Evolutionary conservation across 305 asterid genomes (phyloP).

Genomic region (Fraxinus sp.): DNA sequence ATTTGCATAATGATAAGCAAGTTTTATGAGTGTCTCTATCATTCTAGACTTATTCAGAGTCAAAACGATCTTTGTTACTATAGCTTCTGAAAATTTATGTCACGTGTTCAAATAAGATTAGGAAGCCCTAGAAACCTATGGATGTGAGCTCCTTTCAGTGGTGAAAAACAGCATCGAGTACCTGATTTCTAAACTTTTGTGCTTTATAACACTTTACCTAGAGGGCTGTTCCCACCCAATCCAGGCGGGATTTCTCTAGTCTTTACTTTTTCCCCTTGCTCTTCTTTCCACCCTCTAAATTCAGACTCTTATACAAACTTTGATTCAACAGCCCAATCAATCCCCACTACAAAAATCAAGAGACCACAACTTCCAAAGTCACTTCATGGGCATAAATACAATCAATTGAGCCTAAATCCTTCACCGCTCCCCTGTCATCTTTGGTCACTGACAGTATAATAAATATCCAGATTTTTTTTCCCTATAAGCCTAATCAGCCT

Average conservation of each 20-base stretch:
- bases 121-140: not conserved
- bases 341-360: not conserved
- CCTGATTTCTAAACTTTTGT: conserved; percentile 3
- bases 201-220: conserved; percentile 8
- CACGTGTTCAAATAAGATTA: not conserved
- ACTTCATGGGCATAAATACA: conserved; percentile 2
- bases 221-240: not conserved
- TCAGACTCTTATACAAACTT: not conserved
- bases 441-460: not conserved
- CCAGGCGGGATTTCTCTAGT: not conserved
- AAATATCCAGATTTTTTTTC: not conserved
- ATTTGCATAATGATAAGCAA: not conserved
- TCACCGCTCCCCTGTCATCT: not conserved
- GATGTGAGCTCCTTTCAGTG: not conserved
- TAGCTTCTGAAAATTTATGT: conserved; percentile 9
- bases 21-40: not conserved
- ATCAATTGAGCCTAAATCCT: not conserved
- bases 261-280: not conserved
- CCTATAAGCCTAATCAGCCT: not conserved
- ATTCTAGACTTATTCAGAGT: not conserved
- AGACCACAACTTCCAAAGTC: not conserved
- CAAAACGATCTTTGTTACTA: not conserved
- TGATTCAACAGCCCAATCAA: not conserved
- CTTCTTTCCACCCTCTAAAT: not conserved
- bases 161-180: not conserved